Evolutionary conservation across 257 asterid species (phyloP).

Genomic region (Cynanchum wilfordii): DNA sequence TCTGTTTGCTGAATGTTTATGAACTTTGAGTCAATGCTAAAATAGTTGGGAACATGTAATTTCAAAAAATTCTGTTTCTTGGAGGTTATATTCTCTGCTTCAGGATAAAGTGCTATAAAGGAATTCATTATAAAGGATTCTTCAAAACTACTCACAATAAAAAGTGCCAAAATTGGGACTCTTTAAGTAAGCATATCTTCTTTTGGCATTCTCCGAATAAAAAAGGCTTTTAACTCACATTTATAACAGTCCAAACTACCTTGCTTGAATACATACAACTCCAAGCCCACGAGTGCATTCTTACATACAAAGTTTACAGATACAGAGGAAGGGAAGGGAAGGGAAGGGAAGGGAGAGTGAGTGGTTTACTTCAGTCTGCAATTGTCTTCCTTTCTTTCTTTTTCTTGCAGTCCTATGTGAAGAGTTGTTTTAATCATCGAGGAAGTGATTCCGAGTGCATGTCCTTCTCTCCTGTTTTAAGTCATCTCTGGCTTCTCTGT

Average conservation of each 20-base stretch:
- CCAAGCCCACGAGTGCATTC: neutral
- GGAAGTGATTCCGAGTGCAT: neutral
- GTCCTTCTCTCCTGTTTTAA: neutral
- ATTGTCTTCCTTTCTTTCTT: neutral
- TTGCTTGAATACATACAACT: neutral
- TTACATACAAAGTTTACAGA: neutral
- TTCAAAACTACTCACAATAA: constrained; percentile 14
- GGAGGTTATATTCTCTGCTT: constrained; percentile 9
- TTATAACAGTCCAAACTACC: neutral
- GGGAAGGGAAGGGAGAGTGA: neutral
- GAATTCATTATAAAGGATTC: constrained; percentile 11
- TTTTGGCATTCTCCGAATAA: constrained; percentile 9
- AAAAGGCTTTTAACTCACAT: neutral
- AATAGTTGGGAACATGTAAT: neutral
- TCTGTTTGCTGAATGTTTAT: neutral
- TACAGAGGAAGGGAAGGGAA: neutral
- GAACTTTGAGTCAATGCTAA: neutral
- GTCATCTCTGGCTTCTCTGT: constrained; percentile 3
- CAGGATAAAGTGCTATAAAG: constrained; percentile 16
- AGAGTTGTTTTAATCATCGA: neutral
- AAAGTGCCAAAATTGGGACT: constrained; percentile 1
- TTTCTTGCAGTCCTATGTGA: neutral
- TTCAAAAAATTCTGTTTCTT: constrained; percentile 7
- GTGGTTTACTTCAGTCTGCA: neutral
- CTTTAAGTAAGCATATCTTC: constrained; percentile 27